phyloP scores from a whole-genome alignment of 306 rosid genomes.

The Quercus suber region DNA sequence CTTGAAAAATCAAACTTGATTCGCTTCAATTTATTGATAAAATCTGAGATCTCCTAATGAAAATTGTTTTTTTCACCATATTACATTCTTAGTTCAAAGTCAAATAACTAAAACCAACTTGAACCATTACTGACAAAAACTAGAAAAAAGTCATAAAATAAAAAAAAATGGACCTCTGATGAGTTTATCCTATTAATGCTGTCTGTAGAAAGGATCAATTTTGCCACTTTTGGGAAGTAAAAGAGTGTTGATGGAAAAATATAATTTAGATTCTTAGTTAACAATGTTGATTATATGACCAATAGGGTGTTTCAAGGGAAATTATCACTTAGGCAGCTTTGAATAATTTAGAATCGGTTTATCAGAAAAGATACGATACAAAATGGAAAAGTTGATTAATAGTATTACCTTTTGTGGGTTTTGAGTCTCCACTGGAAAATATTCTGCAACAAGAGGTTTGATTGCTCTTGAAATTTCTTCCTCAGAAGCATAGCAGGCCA shows the following conservation, averaged over 20 bases:
- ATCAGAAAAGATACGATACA: constrained; percentile 6
- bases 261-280: neutral
- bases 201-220: neutral
- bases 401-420: constrained; percentile 66
- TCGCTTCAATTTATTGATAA: neutral
- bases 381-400: neutral
- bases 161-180: neutral
- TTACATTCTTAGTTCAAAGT: neutral
- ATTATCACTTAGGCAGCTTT: neutral
- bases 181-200: neutral
- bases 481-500: constrained; percentile 91
- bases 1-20: too few species aligned
- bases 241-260: neutral
- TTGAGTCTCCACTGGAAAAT: constrained; percentile 69
- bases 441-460: constrained; percentile 61
- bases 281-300: neutral
- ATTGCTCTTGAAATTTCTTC: constrained; percentile 87
- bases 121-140: neutral
- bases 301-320: neutral
- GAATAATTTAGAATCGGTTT: neutral
- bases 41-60: neutral
- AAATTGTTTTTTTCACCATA: neutral
- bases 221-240: too few species aligned
- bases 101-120: neutral
- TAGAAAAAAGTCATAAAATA: neutral